Conservation (phyloP, 2,329 filamentous ascomycete species). For the Fusarium coffeatum region DNA sequence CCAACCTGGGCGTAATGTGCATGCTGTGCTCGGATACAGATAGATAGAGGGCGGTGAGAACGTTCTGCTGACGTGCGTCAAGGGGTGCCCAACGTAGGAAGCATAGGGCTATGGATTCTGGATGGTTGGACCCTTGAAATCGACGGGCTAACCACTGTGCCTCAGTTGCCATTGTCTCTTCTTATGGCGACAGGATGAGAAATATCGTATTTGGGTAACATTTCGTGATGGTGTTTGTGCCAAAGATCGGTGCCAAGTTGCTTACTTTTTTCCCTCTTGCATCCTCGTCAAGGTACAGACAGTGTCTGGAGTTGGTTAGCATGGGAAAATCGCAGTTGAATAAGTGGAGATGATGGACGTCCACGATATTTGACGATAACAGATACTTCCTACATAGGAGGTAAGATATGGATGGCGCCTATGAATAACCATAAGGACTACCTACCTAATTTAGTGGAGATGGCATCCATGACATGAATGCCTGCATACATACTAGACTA, state of each 20-base stretch:
- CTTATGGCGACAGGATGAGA: conserved; percentile 1
- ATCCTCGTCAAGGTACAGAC: not conserved
- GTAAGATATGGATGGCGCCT: not conserved
- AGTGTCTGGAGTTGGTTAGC: not conserved
- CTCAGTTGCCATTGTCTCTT: not conserved
- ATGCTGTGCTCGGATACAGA: conserved; percentile 14
- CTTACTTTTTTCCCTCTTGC: not conserved
- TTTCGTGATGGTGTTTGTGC: conserved; percentile 1
- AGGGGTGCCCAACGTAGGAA: conserved; percentile 14
- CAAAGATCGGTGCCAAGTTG: not conserved
- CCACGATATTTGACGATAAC: not conserved
- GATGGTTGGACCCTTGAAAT: conserved; percentile 32
- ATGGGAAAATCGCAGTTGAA: not conserved
- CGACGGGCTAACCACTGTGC: not conserved
- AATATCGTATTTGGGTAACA: conserved; percentile 5
- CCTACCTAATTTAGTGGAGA: not conserved
- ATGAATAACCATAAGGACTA: not conserved
- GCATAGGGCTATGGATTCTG: conserved; percentile 7
- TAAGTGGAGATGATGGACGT: not conserved
- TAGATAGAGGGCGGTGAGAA: conserved; percentile 34
- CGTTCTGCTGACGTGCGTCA: conserved; percentile 36
- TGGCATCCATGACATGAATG: not conserved
- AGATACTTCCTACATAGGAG: not conserved
- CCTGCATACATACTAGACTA: not conserved
- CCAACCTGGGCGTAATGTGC: conserved; percentile 20